Base-by-base conservation (phyloP, 2,329 filamentous ascomycete species). In the Stachybotrys echinatus region DNA sequence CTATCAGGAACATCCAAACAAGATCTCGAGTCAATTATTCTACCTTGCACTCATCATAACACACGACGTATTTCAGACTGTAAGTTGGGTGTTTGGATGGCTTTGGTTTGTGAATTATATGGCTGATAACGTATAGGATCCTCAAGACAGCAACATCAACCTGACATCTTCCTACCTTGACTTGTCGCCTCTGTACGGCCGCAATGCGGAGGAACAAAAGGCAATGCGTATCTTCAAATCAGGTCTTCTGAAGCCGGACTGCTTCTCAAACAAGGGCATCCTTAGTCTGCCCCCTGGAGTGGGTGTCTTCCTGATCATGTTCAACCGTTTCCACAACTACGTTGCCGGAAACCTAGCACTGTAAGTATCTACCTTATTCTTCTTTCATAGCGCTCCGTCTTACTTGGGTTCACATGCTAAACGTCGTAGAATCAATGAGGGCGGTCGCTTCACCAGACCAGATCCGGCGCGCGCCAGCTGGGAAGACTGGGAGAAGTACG, bases 191-290 rank as follows among this genome's bases (percentile, higher is more conserved):
- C 59, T 80, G n/a, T 80, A 80, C 52, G 77, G 77, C 8, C 76
- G 74, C 51, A 75, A 74, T 49, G 70, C 74, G 55, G 60, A 63
- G 1, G 75, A 80, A 54, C 76, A 79, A 54, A 68, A 75, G 50
- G 53, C 55, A 7, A 75, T 80, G 66, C 65, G 77, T 19, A 77
- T 74, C 0, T 67, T 68, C 50, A 62, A 69, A 12, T 71, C 77
- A 42, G 77, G 77, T 44, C 75, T 73, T 55, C 66, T 80, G 52
- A 78, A 79, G 59, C 74, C 74, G 1, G 77, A 81, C 52, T 75
- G 73, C 56, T 81, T 81, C 55, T 75, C 75, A 0, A 76, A 79
- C 53, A 71, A 70, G 20, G 68, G 76, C 21, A 63, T 80, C 5
- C 60, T 79, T 6, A 72, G 71, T 20, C 77, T 79, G 50, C 77